These are phyloP conservation scores for Nicotiana obtusifolia DNA, from an alignment of 257 asterid species.

Conservation along the genomic window DNA sequence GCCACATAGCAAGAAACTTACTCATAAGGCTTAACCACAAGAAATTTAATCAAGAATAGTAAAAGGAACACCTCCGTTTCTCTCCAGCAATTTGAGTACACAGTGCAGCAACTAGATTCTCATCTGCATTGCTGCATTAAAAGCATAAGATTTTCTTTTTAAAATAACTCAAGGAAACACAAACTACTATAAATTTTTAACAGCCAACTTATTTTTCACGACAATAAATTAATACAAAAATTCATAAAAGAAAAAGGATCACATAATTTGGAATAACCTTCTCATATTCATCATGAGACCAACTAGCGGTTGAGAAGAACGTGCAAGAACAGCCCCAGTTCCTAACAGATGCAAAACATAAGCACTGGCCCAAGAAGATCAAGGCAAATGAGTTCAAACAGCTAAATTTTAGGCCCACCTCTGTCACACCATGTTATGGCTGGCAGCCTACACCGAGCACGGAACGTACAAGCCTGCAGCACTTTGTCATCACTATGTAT, in stretches of 20 bases:
- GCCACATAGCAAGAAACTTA: not conserved
- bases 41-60: not conserved
- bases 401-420: conserved; percentile 40
- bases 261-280: conserved; percentile 43
- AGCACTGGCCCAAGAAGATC: conserved; percentile 8
- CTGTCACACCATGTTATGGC: conserved; percentile 91
- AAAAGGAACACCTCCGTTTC: conserved; percentile 51
- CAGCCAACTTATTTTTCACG: not conserved
- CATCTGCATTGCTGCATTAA: conserved; percentile 79
- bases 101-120: conserved; percentile 84
- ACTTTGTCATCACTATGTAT: conserved; percentile 71
- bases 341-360: conserved; percentile 39
- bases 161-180: not conserved
- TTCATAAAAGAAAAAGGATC: conserved; percentile 10
- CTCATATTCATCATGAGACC: conserved; percentile 99
- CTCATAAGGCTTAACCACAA: not conserved
- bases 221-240: conserved; percentile 3
- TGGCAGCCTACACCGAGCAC: conserved; percentile 90
- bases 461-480: conserved; percentile 76
- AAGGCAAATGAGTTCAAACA: conserved; percentile 16
- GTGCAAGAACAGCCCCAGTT: conserved; percentile 95
- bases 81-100: conserved; percentile 73
- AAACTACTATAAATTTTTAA: not conserved
- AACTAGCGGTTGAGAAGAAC: conserved; percentile 94
- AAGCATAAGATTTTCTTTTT: not conserved